Conservation (phyloP, 331 rosid species). For the Pyracantha coccinea region DNA sequence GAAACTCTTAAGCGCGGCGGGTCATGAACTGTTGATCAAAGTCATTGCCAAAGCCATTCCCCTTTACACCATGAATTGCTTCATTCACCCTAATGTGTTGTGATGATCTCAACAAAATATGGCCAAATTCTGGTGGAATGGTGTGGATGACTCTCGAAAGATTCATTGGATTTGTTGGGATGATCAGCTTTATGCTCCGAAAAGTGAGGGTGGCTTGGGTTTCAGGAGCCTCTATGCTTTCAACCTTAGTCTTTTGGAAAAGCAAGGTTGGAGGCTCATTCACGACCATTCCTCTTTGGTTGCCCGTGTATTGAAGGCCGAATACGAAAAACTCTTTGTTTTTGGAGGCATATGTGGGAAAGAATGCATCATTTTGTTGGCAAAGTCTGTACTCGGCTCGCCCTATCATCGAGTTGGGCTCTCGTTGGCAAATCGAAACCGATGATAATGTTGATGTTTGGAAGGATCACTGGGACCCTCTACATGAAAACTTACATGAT, state of each 20-base stretch:
- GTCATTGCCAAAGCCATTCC: background rate
- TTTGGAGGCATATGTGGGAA: too few relatives aligned
- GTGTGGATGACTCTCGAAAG: background rate
- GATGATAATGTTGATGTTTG: too few relatives aligned
- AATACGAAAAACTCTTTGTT: too few relatives aligned
- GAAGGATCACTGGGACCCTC: too few relatives aligned
- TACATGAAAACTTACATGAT: too few relatives aligned
- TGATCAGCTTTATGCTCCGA: fast-evolving
- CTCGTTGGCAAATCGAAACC: too few relatives aligned
- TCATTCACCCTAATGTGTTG: background rate
- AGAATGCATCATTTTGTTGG: too few relatives aligned
- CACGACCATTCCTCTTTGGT: too few relatives aligned
- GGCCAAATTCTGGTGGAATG: background rate
- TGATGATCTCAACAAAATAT: background rate
- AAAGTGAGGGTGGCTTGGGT: background rate
- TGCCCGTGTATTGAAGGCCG: too few relatives aligned
- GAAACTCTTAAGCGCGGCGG: background rate
- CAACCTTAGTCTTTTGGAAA: background rate
- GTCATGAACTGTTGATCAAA: background rate
- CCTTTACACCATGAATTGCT: background rate
- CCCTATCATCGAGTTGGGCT: too few relatives aligned
- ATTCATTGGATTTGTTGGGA: background rate
- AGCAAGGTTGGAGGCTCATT: background rate
- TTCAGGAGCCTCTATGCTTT: background rate
- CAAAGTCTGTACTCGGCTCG: too few relatives aligned